These are phyloP conservation scores for Diplogelasinospora grovesii DNA, from an alignment of 495 filamentous ascomycete species.

Conservation along the genomic window DNA sequence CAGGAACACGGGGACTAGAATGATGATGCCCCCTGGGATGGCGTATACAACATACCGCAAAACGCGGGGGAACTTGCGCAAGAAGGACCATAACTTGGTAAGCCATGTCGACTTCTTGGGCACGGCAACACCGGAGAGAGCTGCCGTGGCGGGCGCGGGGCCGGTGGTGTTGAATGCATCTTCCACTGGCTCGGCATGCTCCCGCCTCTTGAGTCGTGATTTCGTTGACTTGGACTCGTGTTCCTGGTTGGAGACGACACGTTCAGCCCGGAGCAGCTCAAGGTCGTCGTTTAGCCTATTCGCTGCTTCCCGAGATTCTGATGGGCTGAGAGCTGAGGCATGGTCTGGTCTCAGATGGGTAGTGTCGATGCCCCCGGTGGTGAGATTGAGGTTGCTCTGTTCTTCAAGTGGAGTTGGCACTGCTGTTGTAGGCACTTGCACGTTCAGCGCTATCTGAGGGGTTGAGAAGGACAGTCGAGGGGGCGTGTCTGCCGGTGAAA, in stretches of 20 bases:
- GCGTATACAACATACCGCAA: conserved; percentile 87
- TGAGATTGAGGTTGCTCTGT: conserved; percentile 4
- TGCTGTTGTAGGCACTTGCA: conserved; percentile 22
- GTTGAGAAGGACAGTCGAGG: not conserved
- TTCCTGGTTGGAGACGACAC: conserved; percentile 54
- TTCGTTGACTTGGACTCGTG: conserved; percentile 29
- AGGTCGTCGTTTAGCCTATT: conserved; percentile 77
- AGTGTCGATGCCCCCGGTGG: conserved; percentile 16
- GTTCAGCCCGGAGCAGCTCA: conserved; percentile 75
- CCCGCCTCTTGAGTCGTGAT: conserved; percentile 29
- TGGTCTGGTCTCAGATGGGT: conserved; percentile 16
- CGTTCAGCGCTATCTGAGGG: conserved; percentile 12
- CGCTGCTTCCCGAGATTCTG: conserved; percentile 51
- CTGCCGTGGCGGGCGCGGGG: conserved; percentile 40
- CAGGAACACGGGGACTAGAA: conserved; percentile 77
- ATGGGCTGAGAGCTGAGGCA: conserved; percentile 6
- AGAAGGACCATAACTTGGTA: conserved; percentile 31
- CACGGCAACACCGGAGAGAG: conserved; percentile 43
- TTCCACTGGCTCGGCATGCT: conserved; percentile 48
- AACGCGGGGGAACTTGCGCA: conserved; percentile 70
- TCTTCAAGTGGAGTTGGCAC: conserved; percentile 14
- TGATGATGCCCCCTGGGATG: conserved; percentile 60
- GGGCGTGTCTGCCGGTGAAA: conserved; percentile 4
- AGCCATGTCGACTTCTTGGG: conserved; percentile 61
- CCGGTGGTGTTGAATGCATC: conserved; percentile 69